phyloP scores from a whole-genome alignment of 2,329 filamentous ascomycete species.

The Trichoderma sp. region DNA sequence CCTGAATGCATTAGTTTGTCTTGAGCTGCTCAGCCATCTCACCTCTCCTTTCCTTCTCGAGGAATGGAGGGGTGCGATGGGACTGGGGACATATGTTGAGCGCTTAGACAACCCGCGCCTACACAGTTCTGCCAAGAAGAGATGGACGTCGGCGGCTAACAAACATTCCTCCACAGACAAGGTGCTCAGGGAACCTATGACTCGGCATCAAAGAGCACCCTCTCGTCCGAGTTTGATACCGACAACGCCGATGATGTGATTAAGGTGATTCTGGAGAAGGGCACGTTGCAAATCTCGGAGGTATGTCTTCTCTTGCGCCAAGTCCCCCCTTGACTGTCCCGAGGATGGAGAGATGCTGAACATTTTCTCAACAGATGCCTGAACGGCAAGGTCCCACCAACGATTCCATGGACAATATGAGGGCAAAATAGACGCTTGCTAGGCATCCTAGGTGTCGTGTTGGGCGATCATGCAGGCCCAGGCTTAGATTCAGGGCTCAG shows the following conservation, averaged over 20 bases:
- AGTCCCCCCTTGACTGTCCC: not conserved
- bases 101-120: not conserved
- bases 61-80: not conserved
- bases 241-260: slow-evolving; percentile 78
- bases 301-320: slow-evolving; percentile 41
- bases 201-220: slow-evolving; percentile 68
- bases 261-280: slow-evolving; percentile 77
- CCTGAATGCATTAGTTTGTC: not conserved
- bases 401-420: slow-evolving; percentile 52
- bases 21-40: not conserved
- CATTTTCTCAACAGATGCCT: slow-evolving; percentile 46
- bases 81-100: not conserved
- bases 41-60: accelerated
- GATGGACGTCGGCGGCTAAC: slow-evolving; percentile 28
- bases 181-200: slow-evolving; percentile 81
- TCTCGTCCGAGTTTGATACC: slow-evolving; percentile 89
- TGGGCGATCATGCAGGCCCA: slow-evolving; percentile 15
- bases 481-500: not conserved
- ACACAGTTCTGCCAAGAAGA: not conserved
- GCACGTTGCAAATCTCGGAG: slow-evolving; percentile 64
- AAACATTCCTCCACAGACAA: slow-evolving; percentile 59
- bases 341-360: slow-evolving; percentile 19
- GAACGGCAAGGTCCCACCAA: slow-evolving; percentile 57
- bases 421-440: slow-evolving; percentile 42
- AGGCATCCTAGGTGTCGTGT: not conserved